Conservation (phyloP, 164 flowering plant species). For the Macadamia integrifolia region DNA sequence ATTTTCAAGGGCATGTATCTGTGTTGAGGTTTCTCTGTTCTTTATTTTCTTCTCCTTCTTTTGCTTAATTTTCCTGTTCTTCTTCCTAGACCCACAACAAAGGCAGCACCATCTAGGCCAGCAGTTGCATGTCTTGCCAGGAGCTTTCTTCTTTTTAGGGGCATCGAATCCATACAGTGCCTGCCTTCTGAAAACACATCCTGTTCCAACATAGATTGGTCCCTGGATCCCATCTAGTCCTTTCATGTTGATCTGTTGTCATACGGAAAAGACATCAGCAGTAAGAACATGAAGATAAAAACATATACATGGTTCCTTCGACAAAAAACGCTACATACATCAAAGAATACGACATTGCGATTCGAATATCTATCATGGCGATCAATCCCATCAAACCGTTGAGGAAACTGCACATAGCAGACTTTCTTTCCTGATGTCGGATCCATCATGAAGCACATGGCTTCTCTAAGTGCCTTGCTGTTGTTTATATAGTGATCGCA, state of each 20-base stretch:
- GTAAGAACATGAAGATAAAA: neutral
- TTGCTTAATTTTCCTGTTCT: constrained; percentile 23
- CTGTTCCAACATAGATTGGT: constrained; percentile 83
- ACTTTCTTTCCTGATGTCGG: constrained; percentile 68
- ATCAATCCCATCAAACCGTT: constrained; percentile 89
- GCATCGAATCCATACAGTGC: constrained; percentile 82
- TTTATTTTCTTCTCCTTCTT: constrained; percentile 36
- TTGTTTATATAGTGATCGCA: constrained; percentile 87
- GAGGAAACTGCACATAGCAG: constrained; percentile 84
- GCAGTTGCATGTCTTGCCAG: constrained; percentile 61
- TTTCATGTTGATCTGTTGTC: constrained; percentile 64
- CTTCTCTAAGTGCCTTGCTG: constrained; percentile 77
- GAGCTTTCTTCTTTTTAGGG: constrained; percentile 52
- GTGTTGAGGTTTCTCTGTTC: constrained; percentile 44
- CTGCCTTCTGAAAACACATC: constrained; percentile 70
- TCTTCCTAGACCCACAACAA: constrained; percentile 50
- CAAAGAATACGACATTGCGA: constrained; percentile 79
- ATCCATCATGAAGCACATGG: constrained; percentile 93
- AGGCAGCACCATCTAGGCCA: constrained; percentile 76
- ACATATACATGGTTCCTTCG: no score
- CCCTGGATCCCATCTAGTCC: constrained; percentile 77
- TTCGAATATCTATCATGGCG: constrained; percentile 76
- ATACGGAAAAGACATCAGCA: neutral
- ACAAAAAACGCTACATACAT: constrained; percentile 39
- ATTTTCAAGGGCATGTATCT: constrained; percentile 60